Conservation (phyloP, 768 basidiomycete species). For the Boletus insuetus region DNA sequence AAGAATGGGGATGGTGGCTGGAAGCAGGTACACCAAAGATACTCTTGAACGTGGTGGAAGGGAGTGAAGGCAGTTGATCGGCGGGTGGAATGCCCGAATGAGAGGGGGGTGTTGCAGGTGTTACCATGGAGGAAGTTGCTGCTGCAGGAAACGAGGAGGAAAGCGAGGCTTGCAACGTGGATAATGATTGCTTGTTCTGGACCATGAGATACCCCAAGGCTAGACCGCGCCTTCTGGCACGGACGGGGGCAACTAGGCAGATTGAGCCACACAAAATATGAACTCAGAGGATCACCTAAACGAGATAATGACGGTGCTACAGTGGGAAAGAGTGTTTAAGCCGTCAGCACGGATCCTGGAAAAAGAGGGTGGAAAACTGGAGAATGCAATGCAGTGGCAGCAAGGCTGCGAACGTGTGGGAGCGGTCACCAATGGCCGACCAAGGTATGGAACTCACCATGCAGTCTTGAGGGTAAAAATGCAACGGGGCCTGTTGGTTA, state of each 20-base stretch:
- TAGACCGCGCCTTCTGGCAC: conserved; percentile 19
- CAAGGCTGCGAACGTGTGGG: conserved; percentile 24
- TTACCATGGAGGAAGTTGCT: conserved; percentile 39
- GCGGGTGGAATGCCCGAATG: conserved; percentile 41
- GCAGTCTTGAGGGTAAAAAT: conserved; percentile 13
- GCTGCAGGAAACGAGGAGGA: conserved; percentile 47
- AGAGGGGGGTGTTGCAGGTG: conserved; percentile 35
- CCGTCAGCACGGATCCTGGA: conserved; percentile 15
- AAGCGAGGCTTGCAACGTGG: conserved; percentile 40
- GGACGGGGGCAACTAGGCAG: conserved; percentile 13
- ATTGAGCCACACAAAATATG: conserved; percentile 27
- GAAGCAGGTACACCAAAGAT: conserved; percentile 28
- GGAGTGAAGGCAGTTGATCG: conserved; percentile 41
- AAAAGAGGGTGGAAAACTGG: conserved; percentile 10
- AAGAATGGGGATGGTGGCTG: conserved; percentile 21
- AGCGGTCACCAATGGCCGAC: neutral
- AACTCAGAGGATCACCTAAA: conserved; percentile 26
- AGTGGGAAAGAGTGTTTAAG: conserved; percentile 11
- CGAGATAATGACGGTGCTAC: conserved; percentile 31
- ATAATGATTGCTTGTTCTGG: conserved; percentile 37
- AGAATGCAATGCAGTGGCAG: conserved; percentile 24
- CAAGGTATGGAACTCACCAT: conserved; percentile 23
- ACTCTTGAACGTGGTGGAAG: conserved; percentile 36
- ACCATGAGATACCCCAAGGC: conserved; percentile 25
- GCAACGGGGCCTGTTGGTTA: conserved; percentile 4